Evolutionary conservation across 1,284 basidiomycete genomes (phyloP).

Genomic region (Pyrrhoderma lamaoense): DNA sequence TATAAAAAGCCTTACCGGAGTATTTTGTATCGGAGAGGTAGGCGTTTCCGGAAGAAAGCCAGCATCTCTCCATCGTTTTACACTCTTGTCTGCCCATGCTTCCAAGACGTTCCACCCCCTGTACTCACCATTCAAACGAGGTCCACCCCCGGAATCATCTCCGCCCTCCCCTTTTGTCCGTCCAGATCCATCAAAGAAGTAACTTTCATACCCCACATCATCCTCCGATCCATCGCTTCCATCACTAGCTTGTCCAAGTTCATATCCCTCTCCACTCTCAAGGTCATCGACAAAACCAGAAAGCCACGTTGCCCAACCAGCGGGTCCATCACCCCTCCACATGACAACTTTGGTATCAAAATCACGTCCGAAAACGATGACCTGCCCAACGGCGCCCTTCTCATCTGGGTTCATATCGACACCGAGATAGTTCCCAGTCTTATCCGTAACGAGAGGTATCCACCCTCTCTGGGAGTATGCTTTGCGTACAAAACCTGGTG

Average conservation of each 20-base stretch:
- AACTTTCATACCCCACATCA: slow-evolving; percentile 78
- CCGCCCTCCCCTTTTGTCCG: slow-evolving; percentile 69
- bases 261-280: slow-evolving; percentile 83
- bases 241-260: slow-evolving; percentile 52
- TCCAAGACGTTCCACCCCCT: slow-evolving; percentile 86
- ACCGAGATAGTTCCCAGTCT: slow-evolving; percentile 94
- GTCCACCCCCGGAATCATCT: slow-evolving; percentile 61
- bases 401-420: slow-evolving; percentile 88
- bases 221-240: slow-evolving; percentile 67
- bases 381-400: slow-evolving; percentile 77
- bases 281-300: slow-evolving; percentile 91
- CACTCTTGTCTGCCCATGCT: slow-evolving; percentile 83
- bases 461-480: slow-evolving; percentile 93
- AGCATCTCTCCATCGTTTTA: slow-evolving; percentile 75
- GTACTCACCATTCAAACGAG: slow-evolving; percentile 76
- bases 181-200: slow-evolving; percentile 75
- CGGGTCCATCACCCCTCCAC: slow-evolving; percentile 83
- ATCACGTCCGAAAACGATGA: slow-evolving; percentile 95
- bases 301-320: slow-evolving; percentile 94
- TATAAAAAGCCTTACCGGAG: slow-evolving; percentile 9
- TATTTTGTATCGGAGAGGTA: slow-evolving; percentile 2
- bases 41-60: slow-evolving; percentile 59
- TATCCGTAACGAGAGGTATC: slow-evolving; percentile 92
- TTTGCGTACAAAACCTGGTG: slow-evolving; percentile 83
- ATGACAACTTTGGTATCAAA: slow-evolving; percentile 98